Evolutionary conservation across 1,139 yeast genomes (phyloP).

Genomic region (Blastobotrys buckinghamii): DNA sequence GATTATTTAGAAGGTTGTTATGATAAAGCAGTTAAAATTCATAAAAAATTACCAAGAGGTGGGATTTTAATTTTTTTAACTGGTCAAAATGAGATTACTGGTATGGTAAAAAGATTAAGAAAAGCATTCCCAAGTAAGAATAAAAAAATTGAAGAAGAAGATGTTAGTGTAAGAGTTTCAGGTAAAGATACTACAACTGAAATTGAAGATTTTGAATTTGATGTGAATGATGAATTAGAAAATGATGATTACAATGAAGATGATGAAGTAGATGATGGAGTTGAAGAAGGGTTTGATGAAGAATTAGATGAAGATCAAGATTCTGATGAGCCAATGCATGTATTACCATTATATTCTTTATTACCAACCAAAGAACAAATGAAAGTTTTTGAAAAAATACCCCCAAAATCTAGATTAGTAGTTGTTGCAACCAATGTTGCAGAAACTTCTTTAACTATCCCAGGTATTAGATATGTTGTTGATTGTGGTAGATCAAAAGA

Average conservation of each 20-base stretch:
- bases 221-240: constrained; percentile 42
- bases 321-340: constrained; percentile 76
- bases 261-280: constrained; percentile 38
- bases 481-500: constrained; percentile 95
- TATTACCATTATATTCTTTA: constrained; percentile 84
- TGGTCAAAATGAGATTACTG: constrained; percentile 86
- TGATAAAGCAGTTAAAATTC: constrained; percentile 81
- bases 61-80: constrained; percentile 89
- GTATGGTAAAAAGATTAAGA: constrained; percentile 63
- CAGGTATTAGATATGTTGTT: constrained; percentile 90
- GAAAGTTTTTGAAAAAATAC: constrained; percentile 86
- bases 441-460: constrained; percentile 94
- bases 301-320: constrained; percentile 68
- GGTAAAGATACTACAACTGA: constrained; percentile 65
- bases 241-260: constrained; percentile 45
- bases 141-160: constrained; percentile 24
- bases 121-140: constrained; percentile 52
- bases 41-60: constrained; percentile 82
- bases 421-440: constrained; percentile 97
- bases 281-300: constrained; percentile 88
- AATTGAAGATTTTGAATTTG: constrained; percentile 84
- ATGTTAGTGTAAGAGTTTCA: constrained; percentile 46
- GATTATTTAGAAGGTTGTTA: constrained; percentile 86
- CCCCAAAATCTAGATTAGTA: constrained; percentile 78
- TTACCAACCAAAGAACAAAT: constrained; percentile 91